Percentiles rank a stretch among this genome's conserved stretches.
These are phyloP conservation scores for Starmerella bombicola DNA, from an alignment of 805 yeast genomes.

Conservation along the genomic window DNA sequence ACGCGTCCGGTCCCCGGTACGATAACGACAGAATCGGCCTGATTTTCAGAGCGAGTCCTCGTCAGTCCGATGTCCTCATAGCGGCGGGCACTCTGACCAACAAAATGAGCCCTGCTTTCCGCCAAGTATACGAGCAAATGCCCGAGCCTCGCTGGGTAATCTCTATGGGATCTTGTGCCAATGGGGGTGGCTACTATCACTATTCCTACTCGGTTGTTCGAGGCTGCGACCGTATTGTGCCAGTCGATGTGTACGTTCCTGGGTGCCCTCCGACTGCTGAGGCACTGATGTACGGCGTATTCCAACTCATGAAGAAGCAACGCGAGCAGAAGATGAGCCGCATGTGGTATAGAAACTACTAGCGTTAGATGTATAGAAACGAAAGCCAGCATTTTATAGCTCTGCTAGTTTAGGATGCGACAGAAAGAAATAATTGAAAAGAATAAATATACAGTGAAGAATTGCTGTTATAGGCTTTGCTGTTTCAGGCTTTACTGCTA, in stretches of 20 bases:
- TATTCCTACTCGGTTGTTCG: conserved; percentile 80
- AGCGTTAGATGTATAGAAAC: neutral
- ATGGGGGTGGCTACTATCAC: conserved; percentile 88
- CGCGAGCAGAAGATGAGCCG: conserved; percentile 67
- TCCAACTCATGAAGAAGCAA: conserved; percentile 84
- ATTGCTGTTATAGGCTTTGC: no score
- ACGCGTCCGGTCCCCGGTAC: conserved; percentile 77
- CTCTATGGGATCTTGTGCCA: conserved; percentile 89
- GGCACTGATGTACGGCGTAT: conserved; percentile 81
- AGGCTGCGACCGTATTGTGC: conserved; percentile 80
- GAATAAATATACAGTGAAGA: no score
- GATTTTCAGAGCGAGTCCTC: conserved; percentile 86
- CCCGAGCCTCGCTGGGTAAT: conserved; percentile 91
- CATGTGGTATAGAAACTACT: conserved; percentile 64
- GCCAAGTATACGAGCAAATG: conserved; percentile 91
- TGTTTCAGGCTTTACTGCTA: no score
- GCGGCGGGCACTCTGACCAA: conserved; percentile 86
- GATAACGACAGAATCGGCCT: conserved; percentile 88
- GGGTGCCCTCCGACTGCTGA: conserved; percentile 90
- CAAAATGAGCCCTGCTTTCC: conserved; percentile 86
- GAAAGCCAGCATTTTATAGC: no score
- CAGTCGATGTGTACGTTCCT: conserved; percentile 83
- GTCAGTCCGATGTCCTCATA: conserved; percentile 85
- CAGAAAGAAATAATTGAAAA: no score
- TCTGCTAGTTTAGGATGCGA: no score